Conservation (phyloP, 768 basidiomycete genomes). For the Termitomyces sp. region DNA sequence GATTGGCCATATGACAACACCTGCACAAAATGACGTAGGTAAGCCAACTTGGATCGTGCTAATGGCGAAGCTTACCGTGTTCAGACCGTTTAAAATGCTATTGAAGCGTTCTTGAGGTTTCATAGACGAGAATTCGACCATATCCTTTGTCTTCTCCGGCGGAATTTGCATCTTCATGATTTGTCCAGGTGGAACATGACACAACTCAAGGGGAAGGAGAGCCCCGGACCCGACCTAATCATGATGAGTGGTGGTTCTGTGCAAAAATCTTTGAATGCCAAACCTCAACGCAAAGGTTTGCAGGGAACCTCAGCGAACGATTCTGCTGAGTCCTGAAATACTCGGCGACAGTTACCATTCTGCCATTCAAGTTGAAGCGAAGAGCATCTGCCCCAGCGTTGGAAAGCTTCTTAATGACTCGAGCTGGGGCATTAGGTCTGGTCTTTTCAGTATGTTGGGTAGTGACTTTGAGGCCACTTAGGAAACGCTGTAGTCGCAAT, state of each 20-base stretch:
- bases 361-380: slow-evolving; percentile 43
- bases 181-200: slow-evolving; percentile 59
- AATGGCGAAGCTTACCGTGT: neutral
- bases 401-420: slow-evolving; percentile 56
- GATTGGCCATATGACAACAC: slow-evolving; percentile 66
- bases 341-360: slow-evolving; percentile 13
- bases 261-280: neutral
- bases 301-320: slow-evolving; percentile 37
- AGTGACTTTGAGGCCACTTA: slow-evolving; percentile 29
- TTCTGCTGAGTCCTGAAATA: slow-evolving; percentile 19
- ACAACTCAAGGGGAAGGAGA: slow-evolving; percentile 64
- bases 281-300: slow-evolving; percentile 54
- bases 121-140: slow-evolving; percentile 67
- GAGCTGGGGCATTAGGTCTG: slow-evolving; percentile 21
- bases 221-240: slow-evolving; percentile 58
- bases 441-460: slow-evolving; percentile 12
- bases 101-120: slow-evolving; percentile 52
- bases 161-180: slow-evolving; percentile 72
- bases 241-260: neutral
- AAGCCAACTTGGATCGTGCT: neutral
- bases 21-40: slow-evolving; percentile 20
- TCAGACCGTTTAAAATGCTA: slow-evolving; percentile 50
- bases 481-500: slow-evolving; percentile 33
- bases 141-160: slow-evolving; percentile 55
- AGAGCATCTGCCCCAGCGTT: slow-evolving; percentile 42